phyloP scores from a whole-genome alignment of 208 protist species.

The Leishmania tropica region DNA sequence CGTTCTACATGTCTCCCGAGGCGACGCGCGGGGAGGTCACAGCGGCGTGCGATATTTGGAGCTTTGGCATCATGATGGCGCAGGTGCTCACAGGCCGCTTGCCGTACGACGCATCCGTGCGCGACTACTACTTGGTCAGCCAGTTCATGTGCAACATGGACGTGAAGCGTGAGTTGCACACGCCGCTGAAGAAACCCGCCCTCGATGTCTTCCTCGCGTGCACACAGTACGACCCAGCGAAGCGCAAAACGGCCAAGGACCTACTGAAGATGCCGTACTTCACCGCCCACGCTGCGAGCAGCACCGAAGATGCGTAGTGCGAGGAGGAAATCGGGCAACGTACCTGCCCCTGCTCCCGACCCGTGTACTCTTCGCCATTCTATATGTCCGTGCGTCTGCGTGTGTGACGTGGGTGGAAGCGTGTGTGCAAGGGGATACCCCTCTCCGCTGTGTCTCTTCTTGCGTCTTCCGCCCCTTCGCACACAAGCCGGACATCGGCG shows the following conservation, averaged over 20 bases:
- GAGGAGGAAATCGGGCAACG: not conserved
- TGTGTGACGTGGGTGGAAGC: not conserved
- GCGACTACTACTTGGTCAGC: conserved; percentile 39
- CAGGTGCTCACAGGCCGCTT: conserved; percentile 63
- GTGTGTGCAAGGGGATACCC: not conserved
- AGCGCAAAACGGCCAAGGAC: conserved; percentile 47
- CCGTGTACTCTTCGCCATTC: not conserved
- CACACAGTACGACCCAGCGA: conserved; percentile 37
- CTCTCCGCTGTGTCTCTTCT: not conserved
- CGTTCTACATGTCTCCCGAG: conserved; percentile 79
- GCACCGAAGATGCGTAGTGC: not conserved
- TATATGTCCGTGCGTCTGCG: not conserved
- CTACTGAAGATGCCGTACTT: conserved; percentile 66
- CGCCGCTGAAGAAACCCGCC: conserved; percentile 38
- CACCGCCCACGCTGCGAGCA: not conserved
- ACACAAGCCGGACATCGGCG: too few species aligned
- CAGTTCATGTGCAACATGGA: conserved; percentile 41
- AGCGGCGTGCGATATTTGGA: conserved; percentile 74
- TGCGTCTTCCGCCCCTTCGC: not conserved
- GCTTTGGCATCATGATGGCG: conserved; percentile 81
- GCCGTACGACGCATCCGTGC: conserved; percentile 43
- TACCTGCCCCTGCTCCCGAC: not conserved
- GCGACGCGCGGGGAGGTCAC: conserved; percentile 45
- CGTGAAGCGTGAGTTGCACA: conserved; percentile 34
- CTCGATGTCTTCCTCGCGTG: conserved; percentile 49